These are phyloP conservation scores for Penicillium olsonii DNA, from an alignment of 2,329 filamentous ascomycete species.

Conservation along the genomic window DNA sequence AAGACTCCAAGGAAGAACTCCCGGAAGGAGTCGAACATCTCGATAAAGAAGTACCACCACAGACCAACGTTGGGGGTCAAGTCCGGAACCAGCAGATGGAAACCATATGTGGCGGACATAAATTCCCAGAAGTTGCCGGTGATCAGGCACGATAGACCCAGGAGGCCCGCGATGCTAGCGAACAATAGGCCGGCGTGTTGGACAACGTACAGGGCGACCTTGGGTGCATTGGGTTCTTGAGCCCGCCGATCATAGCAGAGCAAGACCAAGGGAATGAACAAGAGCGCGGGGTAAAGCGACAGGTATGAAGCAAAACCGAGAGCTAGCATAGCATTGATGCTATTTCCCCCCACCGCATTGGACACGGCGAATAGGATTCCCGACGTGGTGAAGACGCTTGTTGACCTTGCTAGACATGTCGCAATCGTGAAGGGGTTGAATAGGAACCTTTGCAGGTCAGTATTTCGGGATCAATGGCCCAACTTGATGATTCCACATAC, in stretches of 20 bases:
- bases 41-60: constrained; percentile 99
- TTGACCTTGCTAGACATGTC: constrained; percentile 86
- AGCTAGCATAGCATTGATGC: constrained; percentile 76
- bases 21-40: constrained; percentile 98
- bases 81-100: constrained; percentile 86
- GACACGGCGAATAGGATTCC: constrained; percentile 82
- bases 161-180: constrained; percentile 60
- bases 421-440: constrained; percentile 94
- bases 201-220: constrained; percentile 52
- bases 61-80: constrained; percentile 92
- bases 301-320: constrained; percentile 86
- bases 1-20: constrained; percentile 97
- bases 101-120: constrained; percentile 83
- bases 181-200: constrained; percentile 57
- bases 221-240: constrained; percentile 34
- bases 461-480: neutral
- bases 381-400: constrained; percentile 83
- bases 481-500: constrained; percentile 50
- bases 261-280: constrained; percentile 79
- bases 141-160: constrained; percentile 71
- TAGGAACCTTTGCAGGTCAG: constrained; percentile 65
- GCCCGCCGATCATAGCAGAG: constrained; percentile 72
- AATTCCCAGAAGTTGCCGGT: constrained; percentile 85
- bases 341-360: constrained; percentile 73
- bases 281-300: constrained; percentile 84